Conservation (phyloP, 1,284 basidiomycete species). For the Apiotrichum porosum region DNA sequence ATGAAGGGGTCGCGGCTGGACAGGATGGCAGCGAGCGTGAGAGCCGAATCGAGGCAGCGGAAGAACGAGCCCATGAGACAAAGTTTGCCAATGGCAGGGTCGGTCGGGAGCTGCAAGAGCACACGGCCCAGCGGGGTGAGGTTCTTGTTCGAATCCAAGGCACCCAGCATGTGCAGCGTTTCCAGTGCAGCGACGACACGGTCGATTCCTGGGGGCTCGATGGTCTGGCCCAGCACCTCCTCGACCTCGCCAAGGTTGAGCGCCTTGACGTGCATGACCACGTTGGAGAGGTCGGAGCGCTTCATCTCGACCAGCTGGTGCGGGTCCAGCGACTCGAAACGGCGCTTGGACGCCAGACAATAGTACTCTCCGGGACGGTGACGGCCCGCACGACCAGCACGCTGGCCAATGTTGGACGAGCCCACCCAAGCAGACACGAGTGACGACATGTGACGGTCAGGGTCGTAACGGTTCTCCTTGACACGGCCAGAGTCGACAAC, state of each 20-base stretch:
- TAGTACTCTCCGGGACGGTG: conserved; percentile 90
- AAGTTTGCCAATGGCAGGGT: conserved; percentile 83
- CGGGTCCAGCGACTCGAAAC: conserved; percentile 63
- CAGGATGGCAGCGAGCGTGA: conserved; percentile 84
- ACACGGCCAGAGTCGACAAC: conserved; percentile 86
- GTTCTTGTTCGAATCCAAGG: conserved; percentile 68
- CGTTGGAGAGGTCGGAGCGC: conserved; percentile 80
- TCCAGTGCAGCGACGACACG: conserved; percentile 78
- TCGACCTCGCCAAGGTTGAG: conserved; percentile 85
- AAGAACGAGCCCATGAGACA: conserved; percentile 90
- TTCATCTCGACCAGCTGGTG: conserved; percentile 97
- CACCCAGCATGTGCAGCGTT: conserved; percentile 79
- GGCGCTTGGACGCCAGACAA: conserved; percentile 68
- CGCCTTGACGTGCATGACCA: conserved; percentile 97
- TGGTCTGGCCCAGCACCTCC: conserved; percentile 76
- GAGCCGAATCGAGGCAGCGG: conserved; percentile 82
- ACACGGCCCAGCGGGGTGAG: conserved; percentile 85
- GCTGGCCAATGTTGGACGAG: conserved; percentile 86
- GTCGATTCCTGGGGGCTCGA: conserved; percentile 80
- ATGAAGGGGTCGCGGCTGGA: conserved; percentile 89
- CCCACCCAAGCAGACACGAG: conserved; percentile 88
- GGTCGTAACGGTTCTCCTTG: conserved; percentile 90
- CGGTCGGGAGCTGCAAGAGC: conserved; percentile 82
- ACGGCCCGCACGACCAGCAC: conserved; percentile 89
- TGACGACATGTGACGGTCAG: conserved; percentile 77